A percentile compares a stretch with the other conserved stretches of the same genome.
These are phyloP conservation scores for Coniella vitis DNA, from an alignment of 2,329 filamentous ascomycete genomes.

Conservation along the genomic window DNA sequence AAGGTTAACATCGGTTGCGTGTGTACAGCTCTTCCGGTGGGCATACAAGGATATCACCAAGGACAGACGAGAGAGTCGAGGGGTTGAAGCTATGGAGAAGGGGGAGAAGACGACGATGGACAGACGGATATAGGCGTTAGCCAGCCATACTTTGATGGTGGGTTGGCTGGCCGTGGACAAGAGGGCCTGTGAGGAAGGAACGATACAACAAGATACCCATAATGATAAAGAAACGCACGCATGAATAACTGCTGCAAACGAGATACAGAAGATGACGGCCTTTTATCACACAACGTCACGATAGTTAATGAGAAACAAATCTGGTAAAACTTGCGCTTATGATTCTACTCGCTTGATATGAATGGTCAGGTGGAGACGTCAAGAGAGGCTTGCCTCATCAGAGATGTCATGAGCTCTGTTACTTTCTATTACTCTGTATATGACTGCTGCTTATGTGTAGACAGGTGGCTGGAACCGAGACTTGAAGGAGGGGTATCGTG, in stretches of 20 bases:
- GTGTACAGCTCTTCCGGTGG: conserved; percentile 4
- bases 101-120: neutral
- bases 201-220: conserved; percentile 1
- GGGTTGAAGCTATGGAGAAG: too few relatives aligned
- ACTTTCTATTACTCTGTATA: too few relatives aligned
- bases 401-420: too few relatives aligned
- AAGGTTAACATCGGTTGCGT: conserved; percentile 2
- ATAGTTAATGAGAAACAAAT: neutral
- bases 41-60: conserved; percentile 1
- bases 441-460: too few relatives aligned
- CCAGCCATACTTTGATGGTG: too few relatives aligned
- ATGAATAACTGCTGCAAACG: neutral
- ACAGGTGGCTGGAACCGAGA: too few relatives aligned
- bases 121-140: neutral
- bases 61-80: neutral
- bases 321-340: neutral
- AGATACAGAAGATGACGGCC: neutral
- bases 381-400: too few relatives aligned
- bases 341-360: too few relatives aligned
- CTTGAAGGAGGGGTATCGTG: too few relatives aligned
- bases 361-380: too few relatives aligned
- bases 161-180: neutral
- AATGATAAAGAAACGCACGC: neutral
- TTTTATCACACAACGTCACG: neutral
- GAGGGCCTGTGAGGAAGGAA: neutral